These are phyloP conservation scores for Boletellus deceptivus DNA, from an alignment of 1,284 basidiomycete genomes.

Conservation along the genomic window DNA sequence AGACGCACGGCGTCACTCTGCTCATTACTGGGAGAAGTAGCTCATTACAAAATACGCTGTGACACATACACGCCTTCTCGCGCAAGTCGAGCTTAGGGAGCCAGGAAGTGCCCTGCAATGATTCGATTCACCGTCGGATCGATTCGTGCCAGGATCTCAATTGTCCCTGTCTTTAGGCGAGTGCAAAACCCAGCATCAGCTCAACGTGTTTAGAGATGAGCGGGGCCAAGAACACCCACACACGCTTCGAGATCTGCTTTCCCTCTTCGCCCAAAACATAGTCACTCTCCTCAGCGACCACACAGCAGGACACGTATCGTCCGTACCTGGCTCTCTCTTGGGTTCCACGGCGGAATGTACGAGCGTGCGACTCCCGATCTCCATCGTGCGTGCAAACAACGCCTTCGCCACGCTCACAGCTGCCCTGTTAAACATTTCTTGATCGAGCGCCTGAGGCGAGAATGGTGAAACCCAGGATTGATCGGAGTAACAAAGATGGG, in stretches of 20 bases:
- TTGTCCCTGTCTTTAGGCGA: conserved; percentile 21
- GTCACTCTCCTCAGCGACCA: conserved; percentile 27
- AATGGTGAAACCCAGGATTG: conserved; percentile 37
- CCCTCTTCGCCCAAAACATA: conserved; percentile 29
- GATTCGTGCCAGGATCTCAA: conserved; percentile 22
- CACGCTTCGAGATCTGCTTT: conserved; percentile 22
- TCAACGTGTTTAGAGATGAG: not conserved
- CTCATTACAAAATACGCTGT: too few relatives aligned
- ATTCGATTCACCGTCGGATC: conserved; percentile 30
- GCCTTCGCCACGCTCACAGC: conserved; percentile 8
- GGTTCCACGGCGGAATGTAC: conserved; percentile 27
- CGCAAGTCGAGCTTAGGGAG: conserved; percentile 9
- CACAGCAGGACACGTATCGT: conserved; percentile 26
- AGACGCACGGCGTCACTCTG: too few relatives aligned
- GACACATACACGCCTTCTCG: not conserved
- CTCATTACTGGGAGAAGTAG: too few relatives aligned
- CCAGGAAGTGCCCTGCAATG: conserved; percentile 22
- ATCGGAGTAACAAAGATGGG: conserved; percentile 35
- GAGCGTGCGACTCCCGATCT: conserved; percentile 32
- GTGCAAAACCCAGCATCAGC: conserved; percentile 3
- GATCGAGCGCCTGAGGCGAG: conserved; percentile 21
- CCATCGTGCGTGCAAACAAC: conserved; percentile 28
- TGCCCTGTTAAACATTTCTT: conserved; percentile 8
- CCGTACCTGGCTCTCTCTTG: conserved; percentile 25
- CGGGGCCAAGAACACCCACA: conserved; percentile 23